A percentile compares a stretch with the other conserved stretches of the same genome.
Conservation (phyloP, 257 asterid species). For the Thymus quinquecostatus region DNA sequence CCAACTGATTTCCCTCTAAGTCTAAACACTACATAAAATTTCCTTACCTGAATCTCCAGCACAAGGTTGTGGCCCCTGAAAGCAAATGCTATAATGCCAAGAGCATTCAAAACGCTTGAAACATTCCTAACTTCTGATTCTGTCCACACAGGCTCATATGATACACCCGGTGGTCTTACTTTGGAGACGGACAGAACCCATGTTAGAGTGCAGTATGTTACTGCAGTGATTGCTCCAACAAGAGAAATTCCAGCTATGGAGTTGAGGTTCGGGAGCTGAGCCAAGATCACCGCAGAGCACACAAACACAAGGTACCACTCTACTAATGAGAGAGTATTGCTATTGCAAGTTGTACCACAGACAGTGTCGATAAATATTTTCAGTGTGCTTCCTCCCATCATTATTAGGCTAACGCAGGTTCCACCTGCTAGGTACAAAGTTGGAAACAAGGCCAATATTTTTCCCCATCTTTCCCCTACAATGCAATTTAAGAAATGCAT, state of each 20-base stretch:
- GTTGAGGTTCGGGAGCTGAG: constrained; percentile 89
- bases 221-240: constrained; percentile 69
- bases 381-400: constrained; percentile 80
- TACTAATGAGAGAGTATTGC: constrained; percentile 41
- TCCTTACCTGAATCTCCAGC: constrained; percentile 75
- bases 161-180: constrained; percentile 50
- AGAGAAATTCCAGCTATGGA: constrained; percentile 87
- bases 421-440: constrained; percentile 89
- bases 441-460: constrained; percentile 70
- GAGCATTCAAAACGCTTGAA: constrained; percentile 66
- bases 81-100: constrained; percentile 82
- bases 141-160: constrained; percentile 45
- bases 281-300: constrained; percentile 55
- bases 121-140: constrained; percentile 49
- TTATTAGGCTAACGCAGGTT: constrained; percentile 80
- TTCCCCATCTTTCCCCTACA: constrained; percentile 71
- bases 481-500: background rate
- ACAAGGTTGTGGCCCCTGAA: constrained; percentile 91
- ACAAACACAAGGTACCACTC: constrained; percentile 80
- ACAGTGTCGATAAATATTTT: constrained; percentile 63
- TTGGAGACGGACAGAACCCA: constrained; percentile 69
- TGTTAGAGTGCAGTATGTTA: constrained; percentile 68
- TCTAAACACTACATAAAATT: background rate
- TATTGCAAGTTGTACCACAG: constrained; percentile 39
- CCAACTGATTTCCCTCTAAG: no score